A percentile compares a stretch with the other conserved stretches of the same genome.
These are phyloP conservation scores for Pichia sp. DNA, from an alignment of 1,139 yeast species.

Conservation along the genomic window DNA sequence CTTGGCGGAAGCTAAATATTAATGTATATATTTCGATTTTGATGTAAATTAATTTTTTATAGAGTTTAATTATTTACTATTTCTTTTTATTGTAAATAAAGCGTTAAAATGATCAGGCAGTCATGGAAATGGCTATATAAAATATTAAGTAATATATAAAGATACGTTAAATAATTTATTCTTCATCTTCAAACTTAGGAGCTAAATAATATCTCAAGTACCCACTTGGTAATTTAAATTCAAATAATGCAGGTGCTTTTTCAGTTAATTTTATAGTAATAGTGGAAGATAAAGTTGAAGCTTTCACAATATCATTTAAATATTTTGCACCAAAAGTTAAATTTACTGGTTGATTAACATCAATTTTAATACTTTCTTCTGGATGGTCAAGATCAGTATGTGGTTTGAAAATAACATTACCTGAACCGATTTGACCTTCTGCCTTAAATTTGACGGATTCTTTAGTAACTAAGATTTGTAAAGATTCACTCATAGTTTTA, in stretches of 20 bases:
- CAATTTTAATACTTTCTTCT: constrained; percentile 66
- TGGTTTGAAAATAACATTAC: constrained; percentile 82
- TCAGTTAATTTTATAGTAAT: constrained; percentile 85
- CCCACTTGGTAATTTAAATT: constrained; percentile 88
- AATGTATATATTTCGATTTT: not conserved
- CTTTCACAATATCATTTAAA: constrained; percentile 85
- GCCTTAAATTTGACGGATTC: constrained; percentile 87
- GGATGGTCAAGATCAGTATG: constrained; percentile 75
- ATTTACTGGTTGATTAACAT: constrained; percentile 81
- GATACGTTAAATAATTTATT: constrained; percentile 36
- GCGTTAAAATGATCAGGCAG: too few relatives aligned
- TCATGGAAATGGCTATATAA: too few relatives aligned
- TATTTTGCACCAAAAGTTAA: constrained; percentile 89
- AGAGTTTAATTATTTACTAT: not conserved
- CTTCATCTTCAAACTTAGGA: constrained; percentile 93
- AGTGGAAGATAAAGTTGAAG: constrained; percentile 67
- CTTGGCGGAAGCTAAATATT: constrained; percentile 9
- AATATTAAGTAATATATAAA: too few relatives aligned
- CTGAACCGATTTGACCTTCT: constrained; percentile 90
- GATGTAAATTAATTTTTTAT: not conserved
- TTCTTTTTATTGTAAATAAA: not conserved
- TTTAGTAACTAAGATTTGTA: constrained; percentile 81
- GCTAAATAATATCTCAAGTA: constrained; percentile 94
- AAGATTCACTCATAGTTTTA: constrained; percentile 78
- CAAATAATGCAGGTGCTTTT: constrained; percentile 91